A percentile compares a stretch with the other conserved stretches of the same genome.
Conservation (phyloP, 2,329 filamentous ascomycete species). For the Trichoderma guizhouense region DNA sequence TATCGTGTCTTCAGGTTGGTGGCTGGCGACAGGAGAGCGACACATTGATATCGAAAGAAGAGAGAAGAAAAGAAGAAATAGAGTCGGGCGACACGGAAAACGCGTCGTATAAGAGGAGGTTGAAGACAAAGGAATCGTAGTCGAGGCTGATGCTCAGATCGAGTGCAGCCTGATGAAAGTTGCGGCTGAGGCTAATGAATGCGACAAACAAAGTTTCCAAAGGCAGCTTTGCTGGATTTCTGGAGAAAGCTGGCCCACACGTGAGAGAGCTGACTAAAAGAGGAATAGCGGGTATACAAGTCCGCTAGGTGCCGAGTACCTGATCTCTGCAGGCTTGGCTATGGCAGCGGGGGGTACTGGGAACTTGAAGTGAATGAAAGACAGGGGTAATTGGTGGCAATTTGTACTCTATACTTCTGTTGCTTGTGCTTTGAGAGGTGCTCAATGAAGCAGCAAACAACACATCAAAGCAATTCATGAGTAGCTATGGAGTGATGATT, state of each 20-base stretch:
- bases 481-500: accelerated
- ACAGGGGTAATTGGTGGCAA: neutral
- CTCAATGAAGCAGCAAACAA: neutral
- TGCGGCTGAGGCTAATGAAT: slow-evolving; percentile 7
- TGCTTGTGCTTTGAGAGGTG: neutral
- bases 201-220: neutral
- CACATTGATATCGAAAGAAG: slow-evolving; percentile 12
- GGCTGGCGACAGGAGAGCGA: neutral
- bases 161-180: neutral
- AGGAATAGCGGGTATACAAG: neutral
- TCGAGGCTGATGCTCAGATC: neutral
- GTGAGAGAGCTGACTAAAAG: slow-evolving; percentile 7
- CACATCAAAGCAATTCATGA: neutral
- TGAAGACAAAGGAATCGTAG: neutral
- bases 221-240: neutral
- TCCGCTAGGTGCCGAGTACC: neutral
- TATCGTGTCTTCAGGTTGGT: slow-evolving; percentile 2
- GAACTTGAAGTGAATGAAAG: neutral
- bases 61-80: neutral
- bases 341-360: neutral
- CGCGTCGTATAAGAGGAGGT: neutral
- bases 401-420: neutral
- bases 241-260: slow-evolving; percentile 4
- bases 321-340: accelerated
- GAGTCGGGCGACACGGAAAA: slow-evolving; percentile 3